Conservation (phyloP, 352 stramenopile genomes). For the Globisporangium heterothallicum region DNA sequence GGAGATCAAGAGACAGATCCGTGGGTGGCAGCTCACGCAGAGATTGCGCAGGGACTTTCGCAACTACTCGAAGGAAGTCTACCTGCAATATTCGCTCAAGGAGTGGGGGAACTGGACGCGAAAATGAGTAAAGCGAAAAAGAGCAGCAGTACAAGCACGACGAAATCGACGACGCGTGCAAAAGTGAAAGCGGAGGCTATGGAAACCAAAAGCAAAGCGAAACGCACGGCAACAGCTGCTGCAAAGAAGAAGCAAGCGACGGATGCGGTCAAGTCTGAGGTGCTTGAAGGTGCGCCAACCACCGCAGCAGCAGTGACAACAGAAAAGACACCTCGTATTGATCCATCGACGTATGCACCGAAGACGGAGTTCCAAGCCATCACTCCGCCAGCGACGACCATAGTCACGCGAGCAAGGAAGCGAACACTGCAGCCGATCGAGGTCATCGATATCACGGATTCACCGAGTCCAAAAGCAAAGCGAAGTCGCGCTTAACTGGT, state of each 20-base stretch:
- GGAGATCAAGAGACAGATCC: neutral
- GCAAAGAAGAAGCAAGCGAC: neutral
- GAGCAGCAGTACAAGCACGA: neutral
- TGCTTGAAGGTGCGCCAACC: neutral
- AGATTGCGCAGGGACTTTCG: conserved; percentile 3
- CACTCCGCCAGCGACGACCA: neutral
- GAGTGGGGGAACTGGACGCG: neutral
- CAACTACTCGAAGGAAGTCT: neutral
- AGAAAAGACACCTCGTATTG: neutral
- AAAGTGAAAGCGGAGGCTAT: neutral
- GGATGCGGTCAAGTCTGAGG: neutral
- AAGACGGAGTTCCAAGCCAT: conserved; percentile 5
- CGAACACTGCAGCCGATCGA: neutral
- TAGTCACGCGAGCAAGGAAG: conserved; percentile 1
- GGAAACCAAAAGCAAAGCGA: neutral
- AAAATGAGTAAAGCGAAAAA: neutral
- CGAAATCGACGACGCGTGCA: neutral
- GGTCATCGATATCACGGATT: neutral
- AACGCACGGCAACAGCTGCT: neutral
- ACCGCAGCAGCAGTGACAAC: neutral
- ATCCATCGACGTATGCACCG: neutral
- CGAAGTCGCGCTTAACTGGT: neutral
- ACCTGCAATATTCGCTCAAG: neutral
- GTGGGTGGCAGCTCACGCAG: conserved; percentile 6
- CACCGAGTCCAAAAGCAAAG: neutral